A percentile compares a stretch with the other conserved stretches of the same genome.
phyloP scores from a whole-genome alignment of 1,284 basidiomycete species.

The Ceratobasidium theobromae region DNA sequence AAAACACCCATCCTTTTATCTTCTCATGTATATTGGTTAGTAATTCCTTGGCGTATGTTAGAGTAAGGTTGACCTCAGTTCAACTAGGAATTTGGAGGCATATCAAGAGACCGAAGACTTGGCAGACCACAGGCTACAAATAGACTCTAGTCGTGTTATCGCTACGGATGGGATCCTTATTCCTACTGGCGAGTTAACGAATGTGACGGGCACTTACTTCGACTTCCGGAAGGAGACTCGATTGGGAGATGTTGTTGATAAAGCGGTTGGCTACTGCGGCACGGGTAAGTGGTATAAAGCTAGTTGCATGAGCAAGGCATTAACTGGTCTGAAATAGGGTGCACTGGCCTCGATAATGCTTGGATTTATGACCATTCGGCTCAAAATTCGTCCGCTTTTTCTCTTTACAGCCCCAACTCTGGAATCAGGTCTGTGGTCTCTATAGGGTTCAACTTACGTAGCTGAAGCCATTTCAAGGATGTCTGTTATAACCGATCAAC shows the following conservation, averaged over 20 bases:
- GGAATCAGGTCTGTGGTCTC: constrained; percentile 49
- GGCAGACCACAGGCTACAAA: constrained; percentile 48
- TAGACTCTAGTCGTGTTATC: constrained; percentile 48
- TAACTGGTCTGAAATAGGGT: constrained; percentile 39
- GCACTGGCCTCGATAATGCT: constrained; percentile 52
- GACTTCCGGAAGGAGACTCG: constrained; percentile 52
- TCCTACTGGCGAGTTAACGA: constrained; percentile 49
- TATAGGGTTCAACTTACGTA: not conserved
- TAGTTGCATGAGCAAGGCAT: not conserved
- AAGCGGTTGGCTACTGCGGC: constrained; percentile 35
- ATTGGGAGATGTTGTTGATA: constrained; percentile 39
- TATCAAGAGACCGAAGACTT: constrained; percentile 53
- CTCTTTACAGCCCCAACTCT: constrained; percentile 50
- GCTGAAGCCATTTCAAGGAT: not conserved
- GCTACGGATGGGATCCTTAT: constrained; percentile 52
- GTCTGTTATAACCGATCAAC: constrained; percentile 48
- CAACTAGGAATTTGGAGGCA: constrained; percentile 53
- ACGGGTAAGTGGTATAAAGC: constrained; percentile 40
- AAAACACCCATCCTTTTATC: constrained; percentile 40
- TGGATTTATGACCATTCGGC: constrained; percentile 46
- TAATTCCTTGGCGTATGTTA: constrained; percentile 32
- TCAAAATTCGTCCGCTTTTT: constrained; percentile 39
- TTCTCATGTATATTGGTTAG: constrained; percentile 37
- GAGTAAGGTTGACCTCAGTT: constrained; percentile 18
- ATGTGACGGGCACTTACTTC: constrained; percentile 48